Conservation (phyloP, 345 rosid genomes). For the Eucalyptus marginata region DNA sequence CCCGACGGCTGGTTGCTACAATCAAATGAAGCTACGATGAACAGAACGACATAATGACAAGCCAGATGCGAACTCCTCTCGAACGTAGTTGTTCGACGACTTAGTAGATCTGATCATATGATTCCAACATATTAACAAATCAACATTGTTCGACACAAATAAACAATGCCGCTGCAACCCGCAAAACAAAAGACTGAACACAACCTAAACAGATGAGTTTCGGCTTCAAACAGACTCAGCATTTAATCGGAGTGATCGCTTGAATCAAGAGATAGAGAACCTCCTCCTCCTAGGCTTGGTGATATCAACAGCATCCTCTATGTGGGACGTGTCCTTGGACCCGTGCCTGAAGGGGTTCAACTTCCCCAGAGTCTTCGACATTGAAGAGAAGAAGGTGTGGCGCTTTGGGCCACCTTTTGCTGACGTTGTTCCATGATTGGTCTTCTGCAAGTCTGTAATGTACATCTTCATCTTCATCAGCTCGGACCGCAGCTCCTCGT, state of each 20-base stretch:
- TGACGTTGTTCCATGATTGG: slow-evolving; percentile 6
- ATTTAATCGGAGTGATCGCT: background rate
- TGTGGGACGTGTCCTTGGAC: slow-evolving; percentile 71
- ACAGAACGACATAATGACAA: background rate
- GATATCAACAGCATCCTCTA: slow-evolving; percentile 48
- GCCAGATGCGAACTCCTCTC: background rate
- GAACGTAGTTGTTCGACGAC: background rate
- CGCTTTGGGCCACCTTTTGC: slow-evolving; percentile 11
- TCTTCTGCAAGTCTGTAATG: slow-evolving; percentile 55
- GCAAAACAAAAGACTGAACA: background rate
- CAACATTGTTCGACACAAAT: background rate
- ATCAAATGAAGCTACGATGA: background rate
- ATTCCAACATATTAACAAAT: background rate
- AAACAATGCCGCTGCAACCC: background rate
- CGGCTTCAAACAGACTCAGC: background rate
- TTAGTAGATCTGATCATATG: background rate
- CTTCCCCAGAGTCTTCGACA: slow-evolving; percentile 83
- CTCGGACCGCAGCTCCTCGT: slow-evolving; percentile 71
- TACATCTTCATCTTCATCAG: slow-evolving; percentile 80
- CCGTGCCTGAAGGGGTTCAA: slow-evolving; percentile 80
- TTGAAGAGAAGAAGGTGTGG: slow-evolving; percentile 57
- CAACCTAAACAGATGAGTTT: background rate
- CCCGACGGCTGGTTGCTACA: background rate
- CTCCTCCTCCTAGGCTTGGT: slow-evolving; percentile 92
- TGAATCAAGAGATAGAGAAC: slow-evolving; percentile 60